Conservation (phyloP, 495 filamentous ascomycete genomes). For the Recurvomyces mirabilis region DNA sequence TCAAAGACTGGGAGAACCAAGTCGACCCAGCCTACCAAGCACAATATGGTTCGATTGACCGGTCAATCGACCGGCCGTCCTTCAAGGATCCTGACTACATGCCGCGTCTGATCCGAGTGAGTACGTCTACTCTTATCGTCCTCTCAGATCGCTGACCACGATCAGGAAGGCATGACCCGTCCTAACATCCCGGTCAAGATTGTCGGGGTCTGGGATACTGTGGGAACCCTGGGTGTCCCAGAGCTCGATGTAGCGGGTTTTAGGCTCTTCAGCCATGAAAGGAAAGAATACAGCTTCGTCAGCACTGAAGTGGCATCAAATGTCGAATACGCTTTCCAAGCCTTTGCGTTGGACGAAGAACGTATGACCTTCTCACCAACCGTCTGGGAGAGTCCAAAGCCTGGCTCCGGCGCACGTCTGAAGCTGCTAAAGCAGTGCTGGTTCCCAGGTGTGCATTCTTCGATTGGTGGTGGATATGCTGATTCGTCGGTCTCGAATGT, state of each 20-base stretch:
- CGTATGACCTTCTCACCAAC: constrained; percentile 43
- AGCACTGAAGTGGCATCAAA: constrained; percentile 19
- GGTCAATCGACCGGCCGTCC: too few species aligned
- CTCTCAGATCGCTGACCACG: too few species aligned
- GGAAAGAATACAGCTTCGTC: constrained; percentile 5
- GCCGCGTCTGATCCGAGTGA: too few species aligned
- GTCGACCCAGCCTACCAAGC: not conserved
- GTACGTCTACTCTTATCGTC: too few species aligned
- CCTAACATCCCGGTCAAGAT: constrained; percentile 37
- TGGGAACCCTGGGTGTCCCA: too few species aligned
- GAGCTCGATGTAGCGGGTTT: too few species aligned
- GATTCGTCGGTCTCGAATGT: constrained; percentile 21
- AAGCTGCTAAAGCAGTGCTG: constrained; percentile 36
- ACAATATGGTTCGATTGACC: constrained; percentile 2
- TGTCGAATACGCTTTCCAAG: constrained; percentile 50
- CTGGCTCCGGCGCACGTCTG: constrained; percentile 11
- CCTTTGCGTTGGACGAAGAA: constrained; percentile 46
- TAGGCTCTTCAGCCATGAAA: too few species aligned
- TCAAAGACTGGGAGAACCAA: constrained; percentile 8
- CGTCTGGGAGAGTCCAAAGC: constrained; percentile 33
- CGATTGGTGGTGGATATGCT: constrained; percentile 39
- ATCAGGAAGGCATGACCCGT: too few species aligned
- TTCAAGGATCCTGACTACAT: too few species aligned
- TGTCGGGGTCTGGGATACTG: constrained; percentile 49
- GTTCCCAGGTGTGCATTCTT: constrained; percentile 46